A percentile compares a stretch with the other conserved stretches of the same genome.
These are phyloP conservation scores for Gossypium laxum DNA, from an alignment of 441 rosid species.

Conservation along the genomic window DNA sequence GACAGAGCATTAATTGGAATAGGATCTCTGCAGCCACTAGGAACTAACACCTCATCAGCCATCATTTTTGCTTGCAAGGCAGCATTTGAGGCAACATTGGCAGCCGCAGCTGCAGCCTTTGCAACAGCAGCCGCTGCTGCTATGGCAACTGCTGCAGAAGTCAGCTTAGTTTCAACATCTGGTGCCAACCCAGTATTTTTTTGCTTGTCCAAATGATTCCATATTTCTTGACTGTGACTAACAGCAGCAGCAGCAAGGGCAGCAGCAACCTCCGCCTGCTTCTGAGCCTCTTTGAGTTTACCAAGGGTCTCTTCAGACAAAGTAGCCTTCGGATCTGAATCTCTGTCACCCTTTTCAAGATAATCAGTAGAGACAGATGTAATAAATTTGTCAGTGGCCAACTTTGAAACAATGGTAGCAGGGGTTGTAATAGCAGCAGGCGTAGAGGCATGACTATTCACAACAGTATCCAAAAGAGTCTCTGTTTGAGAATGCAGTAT, in stretches of 20 bases:
- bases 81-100: constrained; percentile 84
- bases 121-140: constrained; percentile 94
- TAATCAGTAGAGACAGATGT: constrained; percentile 35
- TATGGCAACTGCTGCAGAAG: constrained; percentile 70
- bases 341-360: constrained; percentile 27
- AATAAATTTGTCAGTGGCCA: constrained; percentile 31
- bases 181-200: constrained; percentile 41
- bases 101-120: constrained; percentile 93
- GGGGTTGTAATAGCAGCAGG: constrained; percentile 37
- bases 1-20: constrained; percentile 24
- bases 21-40: constrained; percentile 22
- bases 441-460: constrained; percentile 26
- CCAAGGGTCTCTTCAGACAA: constrained; percentile 56
- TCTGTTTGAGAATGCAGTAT: constrained; percentile 39
- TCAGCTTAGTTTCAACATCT: constrained; percentile 55
- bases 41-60: constrained; percentile 72
- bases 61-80: constrained; percentile 86
- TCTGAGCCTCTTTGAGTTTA: constrained; percentile 61
- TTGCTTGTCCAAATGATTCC: constrained; percentile 64
- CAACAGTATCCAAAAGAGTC: constrained; percentile 32
- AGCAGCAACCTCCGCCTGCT: constrained; percentile 80
- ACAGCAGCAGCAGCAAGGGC: constrained; percentile 67
- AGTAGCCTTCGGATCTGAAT: constrained; percentile 30
- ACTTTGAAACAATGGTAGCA: constrained; percentile 31
- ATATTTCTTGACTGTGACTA: constrained; percentile 51